phyloP scores from a whole-genome alignment of 345 rosid genomes.

The Salix udensis region DNA sequence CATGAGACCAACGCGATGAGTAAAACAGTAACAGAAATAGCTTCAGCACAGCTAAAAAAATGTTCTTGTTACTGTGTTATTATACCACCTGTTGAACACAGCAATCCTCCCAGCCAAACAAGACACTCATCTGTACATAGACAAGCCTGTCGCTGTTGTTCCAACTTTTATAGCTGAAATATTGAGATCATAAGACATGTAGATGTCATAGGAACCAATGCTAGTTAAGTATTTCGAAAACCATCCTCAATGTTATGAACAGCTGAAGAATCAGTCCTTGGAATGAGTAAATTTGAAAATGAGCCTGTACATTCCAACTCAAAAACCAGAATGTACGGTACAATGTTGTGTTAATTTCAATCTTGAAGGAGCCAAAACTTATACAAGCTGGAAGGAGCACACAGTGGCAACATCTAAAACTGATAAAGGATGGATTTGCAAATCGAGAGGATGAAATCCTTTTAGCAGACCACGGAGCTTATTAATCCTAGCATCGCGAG shows the following conservation, averaged over 20 bases:
- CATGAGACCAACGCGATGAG: background rate
- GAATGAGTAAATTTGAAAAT: too few species aligned
- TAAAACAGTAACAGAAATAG: background rate
- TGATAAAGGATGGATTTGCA: conserved; percentile 44
- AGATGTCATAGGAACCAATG: background rate
- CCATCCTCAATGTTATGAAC: too few species aligned
- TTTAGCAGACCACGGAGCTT: conserved; percentile 23
- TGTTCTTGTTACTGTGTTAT: background rate
- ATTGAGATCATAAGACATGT: background rate
- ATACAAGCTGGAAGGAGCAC: conserved; percentile 27
- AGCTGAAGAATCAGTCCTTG: too few species aligned
- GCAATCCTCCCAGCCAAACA: background rate
- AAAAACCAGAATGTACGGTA: background rate
- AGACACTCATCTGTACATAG: background rate
- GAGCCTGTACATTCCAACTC: background rate
- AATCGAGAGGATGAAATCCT: conserved; percentile 24
- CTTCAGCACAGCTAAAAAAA: background rate
- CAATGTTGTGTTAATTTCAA: background rate
- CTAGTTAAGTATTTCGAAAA: background rate
- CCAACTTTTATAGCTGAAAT: background rate
- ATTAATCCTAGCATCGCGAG: conserved; percentile 21
- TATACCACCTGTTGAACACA: background rate
- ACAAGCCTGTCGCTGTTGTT: background rate
- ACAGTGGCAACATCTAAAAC: conserved; percentile 25
- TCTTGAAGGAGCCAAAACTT: background rate